phyloP scores from a whole-genome alignment of 805 yeast genomes.

The Priceomyces fermenticarens region DNA sequence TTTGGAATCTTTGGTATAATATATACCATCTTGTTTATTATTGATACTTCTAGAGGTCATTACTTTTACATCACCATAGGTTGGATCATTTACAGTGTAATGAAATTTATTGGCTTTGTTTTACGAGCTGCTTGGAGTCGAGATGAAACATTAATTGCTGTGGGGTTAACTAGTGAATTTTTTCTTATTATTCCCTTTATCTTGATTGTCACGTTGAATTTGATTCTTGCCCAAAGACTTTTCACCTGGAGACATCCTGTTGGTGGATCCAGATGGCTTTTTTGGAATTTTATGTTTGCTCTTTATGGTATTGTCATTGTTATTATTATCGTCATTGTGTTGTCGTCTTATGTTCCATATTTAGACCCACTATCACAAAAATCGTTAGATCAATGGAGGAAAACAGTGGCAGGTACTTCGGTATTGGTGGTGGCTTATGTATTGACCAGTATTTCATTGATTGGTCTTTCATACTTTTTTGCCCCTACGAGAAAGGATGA shows the following conservation, averaged over 20 bases:
- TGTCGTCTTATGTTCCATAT: conserved; percentile 62
- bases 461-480: conserved; percentile 49
- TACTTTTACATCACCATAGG: conserved; percentile 53
- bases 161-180: conserved; percentile 57
- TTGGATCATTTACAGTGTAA: conserved; percentile 47
- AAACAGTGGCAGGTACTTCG: conserved; percentile 27
- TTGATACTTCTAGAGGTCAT: conserved; percentile 56
- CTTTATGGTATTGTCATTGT: conserved; percentile 53
- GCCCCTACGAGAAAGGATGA: conserved; percentile 54
- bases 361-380: conserved; percentile 47
- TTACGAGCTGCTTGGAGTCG: conserved; percentile 57
- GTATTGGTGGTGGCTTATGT: conserved; percentile 44
- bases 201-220: conserved; percentile 53
- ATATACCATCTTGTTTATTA: conserved; percentile 46
- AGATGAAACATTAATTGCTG: conserved; percentile 39
- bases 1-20: conserved; percentile 46
- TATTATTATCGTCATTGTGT: conserved; percentile 59
- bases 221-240: conserved; percentile 66
- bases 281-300: conserved; percentile 48
- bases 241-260: conserved; percentile 78
- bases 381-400: conserved; percentile 18
- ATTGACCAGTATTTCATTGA: conserved; percentile 47
- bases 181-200: conserved; percentile 56
- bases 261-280: conserved; percentile 50
- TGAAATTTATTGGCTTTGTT: conserved; percentile 58